Evolutionary conservation across 225 moss, liverwort and hornwort genomes (phyloP).

Genomic region (Neckera pumila): DNA sequence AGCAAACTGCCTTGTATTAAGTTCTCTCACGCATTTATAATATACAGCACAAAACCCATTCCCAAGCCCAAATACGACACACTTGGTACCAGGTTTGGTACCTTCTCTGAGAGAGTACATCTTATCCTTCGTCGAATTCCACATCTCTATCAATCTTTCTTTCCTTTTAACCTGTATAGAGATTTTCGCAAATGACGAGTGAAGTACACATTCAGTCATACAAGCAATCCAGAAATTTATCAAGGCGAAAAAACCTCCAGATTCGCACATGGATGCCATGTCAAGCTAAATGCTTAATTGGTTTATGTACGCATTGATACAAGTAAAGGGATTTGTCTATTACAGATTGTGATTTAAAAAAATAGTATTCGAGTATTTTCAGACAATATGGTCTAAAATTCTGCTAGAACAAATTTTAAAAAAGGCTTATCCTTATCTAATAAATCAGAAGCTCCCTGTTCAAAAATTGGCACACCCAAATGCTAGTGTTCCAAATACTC

Average conservation of each 20-base stretch:
- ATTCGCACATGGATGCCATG: neutral
- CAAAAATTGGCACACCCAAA: neutral
- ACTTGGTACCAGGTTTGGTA: constrained; percentile 23
- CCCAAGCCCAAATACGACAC: neutral
- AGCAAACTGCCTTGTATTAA: neutral
- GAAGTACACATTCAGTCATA: neutral
- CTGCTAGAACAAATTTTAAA: neutral
- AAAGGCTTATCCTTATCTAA: neutral
- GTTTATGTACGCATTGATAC: neutral
- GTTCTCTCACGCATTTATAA: neutral
- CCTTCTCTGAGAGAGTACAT: constrained; percentile 52
- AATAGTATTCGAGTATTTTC: neutral
- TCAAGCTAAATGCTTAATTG: neutral
- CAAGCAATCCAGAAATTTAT: neutral
- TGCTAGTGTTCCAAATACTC: neutral
- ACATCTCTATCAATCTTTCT: constrained; percentile 26
- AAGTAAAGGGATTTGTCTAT: neutral
- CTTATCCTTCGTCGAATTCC: constrained; percentile 33
- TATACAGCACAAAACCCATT: neutral
- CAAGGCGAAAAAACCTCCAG: neutral
- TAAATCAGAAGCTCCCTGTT: neutral
- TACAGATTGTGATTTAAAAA: neutral
- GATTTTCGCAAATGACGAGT: neutral
- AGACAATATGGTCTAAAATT: neutral
- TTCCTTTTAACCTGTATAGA: constrained; percentile 25